Conservation (phyloP, 768 basidiomycete species). For the Phanerochaete carnosa region DNA sequence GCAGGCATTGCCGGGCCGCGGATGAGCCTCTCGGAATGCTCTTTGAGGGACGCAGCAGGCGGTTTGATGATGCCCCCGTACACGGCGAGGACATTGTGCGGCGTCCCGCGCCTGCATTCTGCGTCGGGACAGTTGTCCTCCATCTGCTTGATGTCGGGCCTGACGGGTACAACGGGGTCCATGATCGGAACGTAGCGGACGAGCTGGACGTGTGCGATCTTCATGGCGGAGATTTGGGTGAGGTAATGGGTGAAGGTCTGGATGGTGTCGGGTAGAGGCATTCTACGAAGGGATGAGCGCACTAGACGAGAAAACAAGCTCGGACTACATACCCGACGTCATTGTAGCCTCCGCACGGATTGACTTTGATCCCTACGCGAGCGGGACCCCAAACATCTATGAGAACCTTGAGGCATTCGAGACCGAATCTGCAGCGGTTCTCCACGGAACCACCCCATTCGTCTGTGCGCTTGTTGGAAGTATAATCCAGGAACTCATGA, state of each 20-base stretch:
- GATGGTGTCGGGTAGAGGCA: conserved; percentile 11
- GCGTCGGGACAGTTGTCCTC: neutral
- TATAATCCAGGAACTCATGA: conserved; percentile 39
- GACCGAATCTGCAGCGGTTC: conserved; percentile 42
- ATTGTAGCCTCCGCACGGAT: conserved; percentile 5
- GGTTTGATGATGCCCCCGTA: conserved; percentile 9
- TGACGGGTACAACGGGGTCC: neutral
- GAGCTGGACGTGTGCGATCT: conserved; percentile 8
- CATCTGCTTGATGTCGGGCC: neutral
- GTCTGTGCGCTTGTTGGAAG: conserved; percentile 40
- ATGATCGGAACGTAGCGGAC: conserved; percentile 8
- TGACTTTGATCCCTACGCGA: conserved; percentile 25
- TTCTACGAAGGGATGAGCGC: neutral
- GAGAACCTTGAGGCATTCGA: conserved; percentile 45
- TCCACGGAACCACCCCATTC: conserved; percentile 48
- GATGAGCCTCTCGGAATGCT: neutral
- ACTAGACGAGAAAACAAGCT: neutral
- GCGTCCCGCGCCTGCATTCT: neutral
- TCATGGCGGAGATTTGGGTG: conserved; percentile 5
- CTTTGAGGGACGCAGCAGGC: neutral
- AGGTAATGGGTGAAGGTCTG: conserved; percentile 8
- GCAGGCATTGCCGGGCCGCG: conserved; percentile 8
- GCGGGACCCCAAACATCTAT: conserved; percentile 30
- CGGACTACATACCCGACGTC: conserved; percentile 6
- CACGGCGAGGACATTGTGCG: conserved; percentile 8